Percentiles rank a stretch among this genome's conserved stretches.
Evolutionary conservation across 495 filamentous ascomycete genomes (phyloP).

Genomic region (Alectoria sarmentosa): DNA sequence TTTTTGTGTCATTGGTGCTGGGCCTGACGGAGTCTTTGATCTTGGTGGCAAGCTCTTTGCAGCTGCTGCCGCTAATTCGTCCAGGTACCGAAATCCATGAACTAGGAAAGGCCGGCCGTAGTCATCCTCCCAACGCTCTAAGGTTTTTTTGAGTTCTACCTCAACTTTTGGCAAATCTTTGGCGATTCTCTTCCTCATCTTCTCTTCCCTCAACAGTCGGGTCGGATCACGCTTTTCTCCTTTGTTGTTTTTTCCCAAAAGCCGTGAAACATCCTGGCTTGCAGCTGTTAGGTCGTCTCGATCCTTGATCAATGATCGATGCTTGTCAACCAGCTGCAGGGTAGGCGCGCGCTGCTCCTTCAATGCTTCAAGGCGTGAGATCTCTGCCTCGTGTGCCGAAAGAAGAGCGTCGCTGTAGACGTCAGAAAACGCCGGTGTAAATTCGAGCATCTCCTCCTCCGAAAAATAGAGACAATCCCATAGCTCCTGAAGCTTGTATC

Average conservation of each 20-base stretch:
- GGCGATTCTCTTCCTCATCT: conserved; percentile 92
- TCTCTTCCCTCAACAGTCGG: conserved; percentile 92
- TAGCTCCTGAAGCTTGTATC: conserved; percentile 81
- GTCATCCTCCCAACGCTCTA: conserved; percentile 90
- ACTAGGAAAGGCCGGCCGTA: conserved; percentile 90
- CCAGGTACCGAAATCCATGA: conserved; percentile 82
- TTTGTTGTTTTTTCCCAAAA: conserved; percentile 82
- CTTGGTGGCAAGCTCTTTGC: conserved; percentile 60
- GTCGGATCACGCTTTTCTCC: conserved; percentile 89
- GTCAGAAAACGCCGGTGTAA: conserved; percentile 86
- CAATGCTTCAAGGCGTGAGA: conserved; percentile 69
- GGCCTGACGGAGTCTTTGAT: conserved; percentile 71
- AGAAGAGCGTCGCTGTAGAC: conserved; percentile 80
- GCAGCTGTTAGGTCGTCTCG: conserved; percentile 79
- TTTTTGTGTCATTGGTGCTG: conserved; percentile 43
- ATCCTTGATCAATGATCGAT: conserved; percentile 78
- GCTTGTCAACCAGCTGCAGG: conserved; percentile 72
- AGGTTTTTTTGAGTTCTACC: conserved; percentile 65
- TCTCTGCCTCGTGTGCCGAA: conserved; percentile 82
- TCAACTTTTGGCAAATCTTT: conserved; percentile 94
- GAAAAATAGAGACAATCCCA: conserved; percentile 93
- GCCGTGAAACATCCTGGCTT: conserved; percentile 86
- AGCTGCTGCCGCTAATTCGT: conserved; percentile 59
- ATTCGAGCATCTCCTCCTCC: conserved; percentile 97
- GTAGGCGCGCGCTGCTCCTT: conserved; percentile 83